phyloP scores from a whole-genome alignment of 2,329 filamentous ascomycete genomes.

The Venturia nashicola region DNA sequence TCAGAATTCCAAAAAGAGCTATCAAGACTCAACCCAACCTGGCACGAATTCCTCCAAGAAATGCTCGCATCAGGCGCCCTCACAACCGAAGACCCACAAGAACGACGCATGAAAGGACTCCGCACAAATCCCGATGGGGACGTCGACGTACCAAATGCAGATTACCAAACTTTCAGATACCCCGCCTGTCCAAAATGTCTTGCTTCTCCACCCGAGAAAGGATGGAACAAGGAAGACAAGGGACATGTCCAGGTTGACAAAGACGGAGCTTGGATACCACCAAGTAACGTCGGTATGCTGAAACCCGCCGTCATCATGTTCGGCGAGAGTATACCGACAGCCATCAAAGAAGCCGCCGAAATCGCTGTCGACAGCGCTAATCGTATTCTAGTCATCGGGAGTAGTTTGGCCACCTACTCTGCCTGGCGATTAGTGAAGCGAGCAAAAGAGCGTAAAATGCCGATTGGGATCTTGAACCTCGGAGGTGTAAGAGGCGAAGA shows the following conservation, averaged over 20 bases:
- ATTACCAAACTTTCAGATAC: constrained; percentile 83
- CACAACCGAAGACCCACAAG: constrained; percentile 61
- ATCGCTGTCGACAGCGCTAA: constrained; percentile 65
- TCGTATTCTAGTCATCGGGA: constrained; percentile 69
- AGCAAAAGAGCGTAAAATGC: constrained; percentile 70
- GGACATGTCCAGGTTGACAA: constrained; percentile 56
- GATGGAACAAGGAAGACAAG: constrained; percentile 39
- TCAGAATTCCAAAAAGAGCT: constrained; percentile 65
- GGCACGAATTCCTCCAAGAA: constrained; percentile 63
- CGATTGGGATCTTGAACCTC: constrained; percentile 78
- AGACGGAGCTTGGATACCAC: constrained; percentile 70
- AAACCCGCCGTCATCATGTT: constrained; percentile 97
- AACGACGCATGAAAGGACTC: constrained; percentile 55
- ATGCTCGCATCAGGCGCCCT: constrained; percentile 65
- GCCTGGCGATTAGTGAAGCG: constrained; percentile 82
- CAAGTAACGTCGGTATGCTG: constrained; percentile 58
- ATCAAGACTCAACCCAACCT: constrained; percentile 69
- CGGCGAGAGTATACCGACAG: constrained; percentile 66
- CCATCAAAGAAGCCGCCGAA: constrained; percentile 66
- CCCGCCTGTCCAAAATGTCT: constrained; percentile 79
- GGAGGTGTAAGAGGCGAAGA: constrained; percentile 74
- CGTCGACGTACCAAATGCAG: constrained; percentile 75
- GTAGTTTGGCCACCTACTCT: constrained; percentile 86
- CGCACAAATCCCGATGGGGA: constrained; percentile 90
- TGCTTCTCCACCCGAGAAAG: constrained; percentile 40